These are phyloP conservation scores for Corylus avellana DNA, from an alignment of 306 rosid species.

Conservation along the genomic window DNA sequence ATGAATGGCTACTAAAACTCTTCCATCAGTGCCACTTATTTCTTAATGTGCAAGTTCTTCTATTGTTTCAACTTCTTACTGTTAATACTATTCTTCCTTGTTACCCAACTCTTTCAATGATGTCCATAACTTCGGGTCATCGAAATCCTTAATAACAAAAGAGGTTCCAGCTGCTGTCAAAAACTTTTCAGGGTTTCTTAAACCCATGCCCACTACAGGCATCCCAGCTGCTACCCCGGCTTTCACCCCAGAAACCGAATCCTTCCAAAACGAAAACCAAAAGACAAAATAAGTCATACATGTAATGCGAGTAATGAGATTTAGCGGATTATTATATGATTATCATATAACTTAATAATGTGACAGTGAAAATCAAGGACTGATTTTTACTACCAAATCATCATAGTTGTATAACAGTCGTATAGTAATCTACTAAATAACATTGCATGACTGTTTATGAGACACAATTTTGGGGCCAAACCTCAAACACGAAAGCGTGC, in stretches of 20 bases:
- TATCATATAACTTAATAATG: too few species aligned
- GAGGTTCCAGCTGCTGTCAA: constrained; percentile 37
- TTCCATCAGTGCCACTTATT: neutral
- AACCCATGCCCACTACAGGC: constrained; percentile 45
- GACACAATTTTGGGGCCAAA: constrained; percentile 1
- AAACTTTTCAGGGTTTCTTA: constrained; percentile 34
- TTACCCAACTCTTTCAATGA: constrained; percentile 23
- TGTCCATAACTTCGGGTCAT: constrained; percentile 37
- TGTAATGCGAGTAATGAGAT: neutral
- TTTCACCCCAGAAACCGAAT: constrained; percentile 42
- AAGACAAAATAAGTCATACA: neutral
- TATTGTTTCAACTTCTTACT: neutral
- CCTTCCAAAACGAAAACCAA: constrained; percentile 22
- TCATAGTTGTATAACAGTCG: too few species aligned
- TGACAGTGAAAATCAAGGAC: too few species aligned
- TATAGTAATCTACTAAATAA: too few species aligned
- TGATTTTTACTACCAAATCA: too few species aligned
- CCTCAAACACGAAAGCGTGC: constrained; percentile 44
- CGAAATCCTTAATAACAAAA: constrained; percentile 36
- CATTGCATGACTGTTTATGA: neutral
- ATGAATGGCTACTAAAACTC: neutral
- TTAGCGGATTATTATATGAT: too few species aligned
- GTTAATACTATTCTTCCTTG: neutral
- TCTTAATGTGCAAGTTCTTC: neutral
- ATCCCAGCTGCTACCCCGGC: constrained; percentile 52